Evolutionary conservation across 345 rosid species (phyloP).

Genomic region (Rhodomyrtus tomentosa): DNA sequence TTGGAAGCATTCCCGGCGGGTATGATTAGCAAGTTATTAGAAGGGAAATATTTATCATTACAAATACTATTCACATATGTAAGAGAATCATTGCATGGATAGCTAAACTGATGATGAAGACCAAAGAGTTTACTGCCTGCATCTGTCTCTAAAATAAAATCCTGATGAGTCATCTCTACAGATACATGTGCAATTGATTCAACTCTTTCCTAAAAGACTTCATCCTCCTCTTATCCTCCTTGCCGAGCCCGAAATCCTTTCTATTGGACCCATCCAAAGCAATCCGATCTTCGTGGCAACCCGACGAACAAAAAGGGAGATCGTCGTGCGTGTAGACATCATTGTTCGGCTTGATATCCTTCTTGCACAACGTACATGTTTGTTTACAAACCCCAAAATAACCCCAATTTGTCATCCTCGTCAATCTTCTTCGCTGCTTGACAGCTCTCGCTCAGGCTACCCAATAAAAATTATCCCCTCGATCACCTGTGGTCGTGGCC

Average conservation of each 20-base stretch:
- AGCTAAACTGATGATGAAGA: neutral
- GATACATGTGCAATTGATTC: neutral
- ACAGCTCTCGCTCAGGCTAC: too few species aligned
- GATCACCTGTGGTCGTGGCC: too few species aligned
- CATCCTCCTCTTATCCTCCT: neutral
- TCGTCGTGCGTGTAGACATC: neutral
- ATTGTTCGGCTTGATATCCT: neutral
- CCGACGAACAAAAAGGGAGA: neutral
- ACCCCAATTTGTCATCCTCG: neutral
- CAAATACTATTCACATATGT: neutral
- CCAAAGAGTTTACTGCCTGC: neutral
- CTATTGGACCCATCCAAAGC: neutral
- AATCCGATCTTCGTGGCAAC: neutral
- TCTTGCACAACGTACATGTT: neutral
- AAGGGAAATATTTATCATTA: neutral
- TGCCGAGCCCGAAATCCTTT: neutral
- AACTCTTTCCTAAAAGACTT: neutral
- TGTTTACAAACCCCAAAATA: neutral
- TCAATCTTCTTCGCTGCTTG: neutral
- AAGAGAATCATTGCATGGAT: neutral
- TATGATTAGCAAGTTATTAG: neutral
- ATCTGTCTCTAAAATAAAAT: neutral
- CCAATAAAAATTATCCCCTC: too few species aligned
- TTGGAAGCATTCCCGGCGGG: neutral
- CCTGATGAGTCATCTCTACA: neutral